Evolutionary conservation across 768 basidiomycete genomes (phyloP), one percentile per base, ranked within the genome.

Genomic region (Postia placenta): DNA sequence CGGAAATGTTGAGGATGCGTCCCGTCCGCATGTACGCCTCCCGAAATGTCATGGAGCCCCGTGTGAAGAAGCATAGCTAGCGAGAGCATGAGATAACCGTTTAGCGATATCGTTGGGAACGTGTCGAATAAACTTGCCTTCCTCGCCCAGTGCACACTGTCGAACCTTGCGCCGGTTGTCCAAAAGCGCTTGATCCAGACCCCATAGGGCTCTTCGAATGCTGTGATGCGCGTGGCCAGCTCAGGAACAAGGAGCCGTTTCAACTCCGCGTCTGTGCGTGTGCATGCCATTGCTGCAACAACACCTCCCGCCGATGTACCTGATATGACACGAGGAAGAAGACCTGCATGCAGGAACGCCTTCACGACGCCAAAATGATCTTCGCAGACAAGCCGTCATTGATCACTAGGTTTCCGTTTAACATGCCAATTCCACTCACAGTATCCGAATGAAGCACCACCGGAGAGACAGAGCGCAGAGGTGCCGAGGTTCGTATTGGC

Each of bases 21-120:
- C 95, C 95, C 0, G 96, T 99, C 56, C 86, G 75, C 60, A 91
- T 69, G 59, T 95, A 98, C 1, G 95, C 95, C 64, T 99, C 96
- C 42, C 81, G 81, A 69, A 99, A 99, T 1, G 95, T 98, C 79
- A 90, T 80, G 1, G 90, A 92, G 2, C 95, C 95, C 51, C 83
- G 77, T 6, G 92, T 95, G 64, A 95, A 97, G 70, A 91, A 99
- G 11, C 81, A 72, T 45, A 85, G 80, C 91, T 92, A 42, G 9
- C 20, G 22, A 26, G 24, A 7, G 6, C 4, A 47, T 6, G 7
- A 7, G 4, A n/a, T 42, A 27, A 14, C 40, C 40, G 24, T 28
- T 43, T 17, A 48, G 24, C n/a, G 17, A 26, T 25, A 25, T 42
- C 19, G 19, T 5, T 9, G 33, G 12, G 22, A 20, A n/a, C 5